phyloP scores from a whole-genome alignment of 2,329 filamentous ascomycete species.

The Fusarium tanahbumbuense region DNA sequence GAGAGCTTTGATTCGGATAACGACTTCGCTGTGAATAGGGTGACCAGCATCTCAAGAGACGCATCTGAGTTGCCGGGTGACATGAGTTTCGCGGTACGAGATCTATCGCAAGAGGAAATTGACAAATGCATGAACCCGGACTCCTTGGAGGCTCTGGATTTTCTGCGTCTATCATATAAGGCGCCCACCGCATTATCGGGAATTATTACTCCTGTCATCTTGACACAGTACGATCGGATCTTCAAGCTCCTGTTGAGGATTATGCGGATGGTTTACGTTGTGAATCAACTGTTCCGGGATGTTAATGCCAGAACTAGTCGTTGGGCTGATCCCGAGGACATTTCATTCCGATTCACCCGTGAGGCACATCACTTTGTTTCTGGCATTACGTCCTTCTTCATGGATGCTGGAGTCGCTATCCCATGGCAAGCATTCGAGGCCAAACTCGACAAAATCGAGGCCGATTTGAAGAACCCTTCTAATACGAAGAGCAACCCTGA shows the following conservation, averaged over 20 bases:
- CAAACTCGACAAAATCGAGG: constrained; percentile 73
- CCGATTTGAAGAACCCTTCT: constrained; percentile 59
- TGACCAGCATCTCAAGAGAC: constrained; percentile 48
- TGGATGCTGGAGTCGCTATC: constrained; percentile 78
- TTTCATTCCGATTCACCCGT: constrained; percentile 71
- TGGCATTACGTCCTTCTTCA: constrained; percentile 79
- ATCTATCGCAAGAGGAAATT: constrained; percentile 81
- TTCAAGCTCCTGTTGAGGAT: constrained; percentile 85
- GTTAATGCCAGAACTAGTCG: constrained; percentile 56
- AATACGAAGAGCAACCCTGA: constrained; percentile 51
- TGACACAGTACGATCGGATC: constrained; percentile 85
- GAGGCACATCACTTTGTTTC: constrained; percentile 85
- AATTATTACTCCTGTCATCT: constrained; percentile 75
- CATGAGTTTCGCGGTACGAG: constrained; percentile 85
- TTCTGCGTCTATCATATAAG: constrained; percentile 87
- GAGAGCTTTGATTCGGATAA: constrained; percentile 71
- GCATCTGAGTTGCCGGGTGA: constrained; percentile 70
- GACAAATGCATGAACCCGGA: constrained; percentile 84
- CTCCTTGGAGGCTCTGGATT: constrained; percentile 90
- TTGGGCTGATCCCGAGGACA: constrained; percentile 53
- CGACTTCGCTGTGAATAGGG: constrained; percentile 34
- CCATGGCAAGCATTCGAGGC: constrained; percentile 78
- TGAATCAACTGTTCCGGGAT: constrained; percentile 72
- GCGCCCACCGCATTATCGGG: constrained; percentile 76
- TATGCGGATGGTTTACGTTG: constrained; percentile 81